Base-by-base conservation (phyloP, 495 filamentous ascomycete species). In the Trichoderma erinaceum region DNA sequence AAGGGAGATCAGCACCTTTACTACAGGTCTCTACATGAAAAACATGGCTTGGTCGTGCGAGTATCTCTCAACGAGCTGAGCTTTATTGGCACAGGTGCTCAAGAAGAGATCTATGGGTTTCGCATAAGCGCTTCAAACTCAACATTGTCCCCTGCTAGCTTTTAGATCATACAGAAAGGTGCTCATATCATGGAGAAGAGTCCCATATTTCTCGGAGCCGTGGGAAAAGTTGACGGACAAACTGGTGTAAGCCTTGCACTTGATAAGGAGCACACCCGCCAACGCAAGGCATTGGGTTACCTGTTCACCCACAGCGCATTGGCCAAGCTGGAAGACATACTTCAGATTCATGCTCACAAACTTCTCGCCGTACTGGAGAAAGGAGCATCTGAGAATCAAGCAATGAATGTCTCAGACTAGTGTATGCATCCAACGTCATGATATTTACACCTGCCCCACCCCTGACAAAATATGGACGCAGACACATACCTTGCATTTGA, bases 401-500 rank as follows among this genome's bases (percentile, higher is more conserved):
- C 73, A 25, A 66, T 72, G 46, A 77, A 88, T 71, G 74, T 86
- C 64, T 75, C 82, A 0, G 74, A 79, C 38, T 86, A 81, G 78
- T 73, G 75, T 44, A 44, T 44, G 41, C 41, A 12, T 7, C 41
- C 41, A 6, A 44, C 41, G 41, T 44, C 41, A 44, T 44, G 41
- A 2, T 44, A 44, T 44, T 44, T 44, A 6, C 41, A 6, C 10
- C 15, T 44, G 41, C 41, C 41, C 41, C 6, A 7, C 41, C 41
- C 11, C 41, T 44, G 41, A 44, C 41, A 44, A 29, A 1, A 29
- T 29, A 44, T 44, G 41, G 41, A 44, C 10, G 41, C 41, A 44
- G 41, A 44, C 23, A 83, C 80, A 50, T 86, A 80, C 69, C 69
- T 80, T 18, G 80, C 79, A 7, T 87, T 87, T 70, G 87, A 89